phyloP scores from a whole-genome alignment of 169 alveolate species.

The Theileria equi region DNA sequence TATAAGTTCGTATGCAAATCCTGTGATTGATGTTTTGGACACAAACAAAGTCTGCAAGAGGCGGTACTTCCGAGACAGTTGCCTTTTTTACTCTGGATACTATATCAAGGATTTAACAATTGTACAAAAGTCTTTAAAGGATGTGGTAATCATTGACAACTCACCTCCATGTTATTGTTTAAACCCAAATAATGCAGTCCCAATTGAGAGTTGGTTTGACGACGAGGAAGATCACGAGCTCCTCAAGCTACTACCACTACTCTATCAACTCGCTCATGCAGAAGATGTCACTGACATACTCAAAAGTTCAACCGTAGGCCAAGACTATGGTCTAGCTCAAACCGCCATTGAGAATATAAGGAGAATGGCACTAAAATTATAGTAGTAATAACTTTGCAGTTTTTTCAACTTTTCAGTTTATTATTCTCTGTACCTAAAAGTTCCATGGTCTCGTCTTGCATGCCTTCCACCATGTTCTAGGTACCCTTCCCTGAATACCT shows the following conservation, averaged over 20 bases:
- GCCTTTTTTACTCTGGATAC: constrained; percentile 46
- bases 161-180: constrained; percentile 63
- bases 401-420: too few relatives aligned
- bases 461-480: too few relatives aligned
- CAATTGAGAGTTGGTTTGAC: constrained; percentile 75
- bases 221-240: constrained; percentile 68
- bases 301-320: neutral
- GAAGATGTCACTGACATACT: constrained; percentile 33
- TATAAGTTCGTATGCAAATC: constrained; percentile 64
- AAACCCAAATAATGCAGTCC: constrained; percentile 75
- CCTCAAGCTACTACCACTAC: constrained; percentile 71
- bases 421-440: too few relatives aligned
- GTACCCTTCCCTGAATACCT: too few relatives aligned
- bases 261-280: constrained; percentile 28
- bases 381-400: too few relatives aligned
- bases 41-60: constrained; percentile 51
- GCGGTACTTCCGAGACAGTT: constrained; percentile 64
- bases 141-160: constrained; percentile 66
- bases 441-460: too few relatives aligned
- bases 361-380: too few relatives aligned
- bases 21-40: constrained; percentile 69
- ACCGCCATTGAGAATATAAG: too few relatives aligned
- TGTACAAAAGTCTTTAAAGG: constrained; percentile 56
- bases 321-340: too few relatives aligned
- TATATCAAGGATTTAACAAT: constrained; percentile 66